Evolutionary conservation across 495 filamentous ascomycete genomes (phyloP).

Genomic region (Cercophora samala): DNA sequence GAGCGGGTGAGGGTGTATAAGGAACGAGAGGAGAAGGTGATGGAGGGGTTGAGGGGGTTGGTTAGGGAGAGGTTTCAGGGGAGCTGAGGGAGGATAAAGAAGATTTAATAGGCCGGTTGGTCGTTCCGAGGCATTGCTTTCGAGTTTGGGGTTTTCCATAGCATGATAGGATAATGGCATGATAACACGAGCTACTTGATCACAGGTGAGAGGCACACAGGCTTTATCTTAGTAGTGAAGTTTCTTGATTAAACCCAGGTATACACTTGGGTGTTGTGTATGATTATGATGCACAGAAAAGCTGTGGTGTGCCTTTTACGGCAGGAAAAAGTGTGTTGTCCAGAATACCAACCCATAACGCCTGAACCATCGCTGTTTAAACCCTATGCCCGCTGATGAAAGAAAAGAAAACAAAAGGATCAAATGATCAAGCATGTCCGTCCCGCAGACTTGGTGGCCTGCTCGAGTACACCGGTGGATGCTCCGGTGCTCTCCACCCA

Average conservation of each 20-base stretch:
- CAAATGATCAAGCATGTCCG: slow-evolving; percentile 1
- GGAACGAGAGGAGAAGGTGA: slow-evolving; percentile 62
- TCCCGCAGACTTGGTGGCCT: slow-evolving; percentile 13
- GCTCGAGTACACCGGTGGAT: slow-evolving; percentile 14
- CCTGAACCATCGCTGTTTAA: not conserved
- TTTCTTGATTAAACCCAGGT: not conserved
- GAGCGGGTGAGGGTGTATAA: slow-evolving; percentile 55
- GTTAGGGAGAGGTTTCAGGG: slow-evolving; percentile 58
- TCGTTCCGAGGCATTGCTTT: too few species aligned
- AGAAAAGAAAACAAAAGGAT: not conserved
- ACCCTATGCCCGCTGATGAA: not conserved
- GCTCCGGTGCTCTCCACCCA: slow-evolving; percentile 7
- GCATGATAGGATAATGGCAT: too few species aligned
- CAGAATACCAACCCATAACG: not conserved
- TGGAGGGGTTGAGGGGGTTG: slow-evolving; percentile 61
- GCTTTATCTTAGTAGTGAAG: too few species aligned
- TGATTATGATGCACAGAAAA: not conserved
- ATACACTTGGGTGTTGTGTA: not conserved
- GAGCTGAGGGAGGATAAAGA: too few species aligned
- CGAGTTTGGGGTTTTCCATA: too few species aligned
- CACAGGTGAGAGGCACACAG: too few species aligned
- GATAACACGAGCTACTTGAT: too few species aligned
- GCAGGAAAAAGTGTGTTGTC: not conserved
- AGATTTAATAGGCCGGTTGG: too few species aligned
- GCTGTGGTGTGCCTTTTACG: not conserved